These are phyloP conservation scores for Manihot esculenta DNA, from an alignment of 441 rosid genomes.

Conservation along the genomic window DNA sequence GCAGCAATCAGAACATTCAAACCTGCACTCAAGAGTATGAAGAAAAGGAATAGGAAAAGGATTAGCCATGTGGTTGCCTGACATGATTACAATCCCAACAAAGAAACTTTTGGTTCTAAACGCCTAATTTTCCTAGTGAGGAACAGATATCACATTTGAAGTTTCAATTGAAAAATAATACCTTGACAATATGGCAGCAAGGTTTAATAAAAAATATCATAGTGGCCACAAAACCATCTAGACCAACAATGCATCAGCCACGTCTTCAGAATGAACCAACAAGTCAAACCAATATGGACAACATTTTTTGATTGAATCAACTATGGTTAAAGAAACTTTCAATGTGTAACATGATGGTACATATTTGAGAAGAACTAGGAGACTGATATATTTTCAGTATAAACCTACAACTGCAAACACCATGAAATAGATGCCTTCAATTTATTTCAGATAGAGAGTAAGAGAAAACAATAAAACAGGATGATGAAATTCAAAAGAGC, in stretches of 20 bases:
- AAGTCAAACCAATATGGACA: background rate
- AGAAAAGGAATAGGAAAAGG: background rate
- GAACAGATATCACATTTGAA: background rate
- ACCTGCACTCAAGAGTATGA: background rate
- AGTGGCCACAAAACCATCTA: background rate
- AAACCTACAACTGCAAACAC: background rate
- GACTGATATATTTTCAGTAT: background rate
- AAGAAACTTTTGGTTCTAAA: background rate
- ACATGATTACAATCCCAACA: background rate
- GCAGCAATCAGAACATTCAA: background rate
- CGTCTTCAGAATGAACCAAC: background rate
- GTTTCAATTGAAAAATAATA: background rate
- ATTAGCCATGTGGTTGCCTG: background rate
- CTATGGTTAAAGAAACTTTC: background rate
- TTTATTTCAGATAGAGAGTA: background rate
- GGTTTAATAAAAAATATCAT: background rate
- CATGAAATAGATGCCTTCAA: background rate
- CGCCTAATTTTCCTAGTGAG: background rate
- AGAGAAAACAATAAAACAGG: background rate
- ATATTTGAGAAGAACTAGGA: slow-evolving; percentile 1
- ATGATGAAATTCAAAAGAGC: slow-evolving; percentile 13
- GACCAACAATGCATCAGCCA: background rate
- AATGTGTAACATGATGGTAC: background rate
- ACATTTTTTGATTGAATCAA: background rate
- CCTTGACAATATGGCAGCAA: background rate